Conservation (phyloP, 176 grass and related monocot species). For the Rhynchospora tenuis region DNA sequence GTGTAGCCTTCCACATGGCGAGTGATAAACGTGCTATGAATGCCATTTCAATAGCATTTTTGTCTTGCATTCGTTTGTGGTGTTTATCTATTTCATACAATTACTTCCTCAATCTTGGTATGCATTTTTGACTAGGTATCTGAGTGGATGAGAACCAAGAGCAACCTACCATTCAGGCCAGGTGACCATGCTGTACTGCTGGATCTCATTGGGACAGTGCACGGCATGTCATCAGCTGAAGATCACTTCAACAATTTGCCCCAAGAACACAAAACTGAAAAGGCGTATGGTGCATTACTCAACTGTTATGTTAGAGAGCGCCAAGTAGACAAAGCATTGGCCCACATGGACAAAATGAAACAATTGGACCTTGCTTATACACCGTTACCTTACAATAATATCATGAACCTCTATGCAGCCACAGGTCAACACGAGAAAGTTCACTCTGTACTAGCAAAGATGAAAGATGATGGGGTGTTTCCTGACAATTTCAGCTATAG, state of each 20-base stretch:
- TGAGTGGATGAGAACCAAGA: conserved; percentile 67
- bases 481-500: conserved; percentile 85
- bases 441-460: conserved; percentile 54
- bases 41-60: too few relatives aligned
- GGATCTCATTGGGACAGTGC: conserved; percentile 65
- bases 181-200: conserved; percentile 72
- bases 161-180: conserved; percentile 44
- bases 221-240: conserved; percentile 52
- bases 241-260: conserved; percentile 54
- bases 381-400: conserved; percentile 57
- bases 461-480: conserved; percentile 59
- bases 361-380: conserved; percentile 44
- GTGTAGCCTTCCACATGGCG: neutral
- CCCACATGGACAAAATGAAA: conserved; percentile 82
- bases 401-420: conserved; percentile 78
- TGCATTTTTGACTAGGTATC: conserved; percentile 44
- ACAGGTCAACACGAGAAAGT: conserved; percentile 72
- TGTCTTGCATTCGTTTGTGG: neutral
- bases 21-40: neutral
- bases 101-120: neutral
- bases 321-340: conserved; percentile 47
- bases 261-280: conserved; percentile 54
- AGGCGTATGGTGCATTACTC: conserved; percentile 67
- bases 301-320: conserved; percentile 70
- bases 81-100: neutral